Base-by-base conservation (phyloP, 169 alveolate species). In the Eimeria brunetti region DNA sequence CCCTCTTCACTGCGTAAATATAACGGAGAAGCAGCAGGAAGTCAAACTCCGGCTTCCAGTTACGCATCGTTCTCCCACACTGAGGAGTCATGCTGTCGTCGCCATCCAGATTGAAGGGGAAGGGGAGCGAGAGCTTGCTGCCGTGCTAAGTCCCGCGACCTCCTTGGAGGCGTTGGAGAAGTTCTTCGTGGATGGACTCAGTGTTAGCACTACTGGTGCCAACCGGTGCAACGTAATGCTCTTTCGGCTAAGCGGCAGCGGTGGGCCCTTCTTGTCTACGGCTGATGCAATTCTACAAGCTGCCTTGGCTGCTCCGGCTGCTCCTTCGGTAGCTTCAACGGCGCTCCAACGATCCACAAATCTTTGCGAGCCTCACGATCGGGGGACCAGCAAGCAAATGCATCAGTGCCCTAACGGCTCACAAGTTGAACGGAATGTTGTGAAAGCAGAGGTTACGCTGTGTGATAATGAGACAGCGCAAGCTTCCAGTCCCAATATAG, bases 141-240 rank as follows among this genome's bases (percentile, higher is more conserved):
- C 91, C 30, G 41, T 85, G 53, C 78, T 85, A 16, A 85, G 80
- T 46, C 91, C 91, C 33, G 62, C 6, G 44, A 22, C 73, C 78
- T 85, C 91, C 11, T 51, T 85, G 91, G 81, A 85, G 27, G 9
- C n/a, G 60, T 38, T 85, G 11, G 91, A 85, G 60, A 38, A 56
- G 44, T 24, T 16, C 30, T 85, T 85, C 49, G 30, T 33, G 56
- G 67, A 53, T 62, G 78, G 81, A 60, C 78, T 85, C 60, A 85
- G 44, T n/a, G 56, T 11, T 58, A 85, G 69, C 30, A 27, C 91
- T 44, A 85, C 91, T 18, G 91, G 91, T 14, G 78, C 78, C 64
- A 85, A 85, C 49, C 62, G 91, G 67, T 85, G 91, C 33, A 85
- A 85, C 78, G 91, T 85, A 14, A 85, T 85, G 91, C 91, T 85